Conservation (phyloP, 805 yeast genomes). For the Kregervanrija pseudodelftensis region DNA sequence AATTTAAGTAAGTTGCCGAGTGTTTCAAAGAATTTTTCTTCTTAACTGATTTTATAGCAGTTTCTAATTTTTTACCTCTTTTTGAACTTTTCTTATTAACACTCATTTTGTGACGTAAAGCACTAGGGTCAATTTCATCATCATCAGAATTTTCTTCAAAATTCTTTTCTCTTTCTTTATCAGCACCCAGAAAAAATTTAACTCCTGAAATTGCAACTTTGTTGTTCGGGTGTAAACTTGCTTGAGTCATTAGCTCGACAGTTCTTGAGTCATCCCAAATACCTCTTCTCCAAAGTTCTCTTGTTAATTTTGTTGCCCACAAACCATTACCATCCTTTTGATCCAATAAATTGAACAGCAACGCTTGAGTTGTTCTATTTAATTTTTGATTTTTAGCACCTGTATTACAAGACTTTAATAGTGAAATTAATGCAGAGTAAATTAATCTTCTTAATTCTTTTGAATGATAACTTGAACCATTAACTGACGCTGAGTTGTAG, state of each 20-base stretch:
- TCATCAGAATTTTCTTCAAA: constrained; percentile 63
- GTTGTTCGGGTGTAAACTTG: constrained; percentile 78
- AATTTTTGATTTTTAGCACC: constrained; percentile 88
- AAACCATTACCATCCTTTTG: constrained; percentile 71
- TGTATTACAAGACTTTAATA: constrained; percentile 76
- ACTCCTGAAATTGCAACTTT: constrained; percentile 90
- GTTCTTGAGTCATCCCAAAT: constrained; percentile 97
- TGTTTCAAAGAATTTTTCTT: constrained; percentile 54
- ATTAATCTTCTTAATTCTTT: constrained; percentile 78
- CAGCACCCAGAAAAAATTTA: constrained; percentile 89
- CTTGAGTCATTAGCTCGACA: constrained; percentile 96
- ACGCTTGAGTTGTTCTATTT: constrained; percentile 85
- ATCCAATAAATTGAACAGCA: constrained; percentile 80
- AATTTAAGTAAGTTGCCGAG: constrained; percentile 69
- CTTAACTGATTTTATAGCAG: constrained; percentile 62
- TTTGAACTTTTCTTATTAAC: constrained; percentile 78
- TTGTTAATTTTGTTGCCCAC: constrained; percentile 93
- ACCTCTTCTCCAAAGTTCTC: constrained; percentile 96
- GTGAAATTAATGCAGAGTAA: constrained; percentile 68
- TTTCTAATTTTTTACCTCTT: constrained; percentile 72
- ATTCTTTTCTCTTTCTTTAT: constrained; percentile 83
- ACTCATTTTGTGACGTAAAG: constrained; percentile 72
- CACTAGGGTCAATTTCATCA: constrained; percentile 61
- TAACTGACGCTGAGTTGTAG: constrained; percentile 45
- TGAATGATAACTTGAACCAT: constrained; percentile 56